Evolutionary conservation across 2,329 filamentous ascomycete species (phyloP).

Genomic region (Moelleriella libera): DNA sequence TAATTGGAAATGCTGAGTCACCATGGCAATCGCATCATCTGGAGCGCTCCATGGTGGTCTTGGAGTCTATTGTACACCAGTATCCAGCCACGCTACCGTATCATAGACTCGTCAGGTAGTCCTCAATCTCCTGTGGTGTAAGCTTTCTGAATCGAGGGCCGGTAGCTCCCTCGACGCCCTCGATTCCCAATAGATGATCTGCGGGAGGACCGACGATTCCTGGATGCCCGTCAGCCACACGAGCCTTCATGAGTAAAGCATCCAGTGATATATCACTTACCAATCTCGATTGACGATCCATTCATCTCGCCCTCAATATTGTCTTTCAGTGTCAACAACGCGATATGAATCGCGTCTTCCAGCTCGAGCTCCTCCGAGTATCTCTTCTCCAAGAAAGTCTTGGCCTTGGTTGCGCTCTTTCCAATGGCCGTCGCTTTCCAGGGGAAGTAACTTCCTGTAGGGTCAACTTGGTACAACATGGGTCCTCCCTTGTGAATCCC

Average conservation of each 20-base stretch:
- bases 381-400: slow-evolving; percentile 98
- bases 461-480: slow-evolving; percentile 96
- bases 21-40: too few relatives aligned
- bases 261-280: slow-evolving; percentile 30
- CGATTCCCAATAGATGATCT: slow-evolving; percentile 80
- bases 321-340: slow-evolving; percentile 92
- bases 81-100: slow-evolving; percentile 10
- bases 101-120: slow-evolving; percentile 97
- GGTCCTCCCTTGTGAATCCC: slow-evolving; percentile 92
- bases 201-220: slow-evolving; percentile 93
- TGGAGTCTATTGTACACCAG: too few relatives aligned
- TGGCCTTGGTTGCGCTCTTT: slow-evolving; percentile 94
- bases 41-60: too few relatives aligned
- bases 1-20: slow-evolving; percentile 8
- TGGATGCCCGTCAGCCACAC: slow-evolving; percentile 16
- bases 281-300: slow-evolving; percentile 95
- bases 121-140: slow-evolving; percentile 95
- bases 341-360: slow-evolving; percentile 97
- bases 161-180: slow-evolving; percentile 72
- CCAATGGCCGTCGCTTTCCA: slow-evolving; percentile 99
- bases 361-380: slow-evolving; percentile 95
- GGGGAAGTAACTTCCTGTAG: slow-evolving; percentile 96
- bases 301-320: slow-evolving; percentile 99
- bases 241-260: slow-evolving; percentile 10
- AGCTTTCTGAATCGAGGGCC: slow-evolving; percentile 88